These are phyloP conservation scores for Platanus orientalis DNA, from an alignment of 164 flowering plant species.

Conservation along the genomic window DNA sequence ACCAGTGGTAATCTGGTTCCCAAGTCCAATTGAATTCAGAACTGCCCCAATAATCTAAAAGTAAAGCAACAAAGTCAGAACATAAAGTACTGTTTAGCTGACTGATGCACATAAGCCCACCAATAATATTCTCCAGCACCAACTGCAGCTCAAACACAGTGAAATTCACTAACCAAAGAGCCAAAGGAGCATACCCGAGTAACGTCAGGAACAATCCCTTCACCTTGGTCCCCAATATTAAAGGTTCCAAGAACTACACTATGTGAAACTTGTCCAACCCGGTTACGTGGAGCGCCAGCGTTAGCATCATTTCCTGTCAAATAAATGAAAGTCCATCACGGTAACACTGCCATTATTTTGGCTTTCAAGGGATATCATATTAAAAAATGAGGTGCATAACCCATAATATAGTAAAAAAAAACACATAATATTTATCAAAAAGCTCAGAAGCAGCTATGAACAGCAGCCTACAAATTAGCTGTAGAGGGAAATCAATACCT, in stretches of 20 bases:
- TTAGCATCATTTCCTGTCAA: constrained; percentile 54
- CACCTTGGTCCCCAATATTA: constrained; percentile 84
- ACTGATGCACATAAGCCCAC: background rate
- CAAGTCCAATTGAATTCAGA: constrained; percentile 76
- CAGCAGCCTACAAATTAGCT: background rate
- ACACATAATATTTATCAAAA: background rate
- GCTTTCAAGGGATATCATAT: no score
- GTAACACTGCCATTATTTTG: background rate
- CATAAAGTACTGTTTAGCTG: background rate
- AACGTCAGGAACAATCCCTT: constrained; percentile 64
- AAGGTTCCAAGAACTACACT: constrained; percentile 89
- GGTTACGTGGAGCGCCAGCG: constrained; percentile 52
- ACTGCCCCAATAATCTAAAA: constrained; percentile 87
- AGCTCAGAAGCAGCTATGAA: background rate
- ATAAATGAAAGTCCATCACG: background rate
- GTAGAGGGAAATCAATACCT: no score
- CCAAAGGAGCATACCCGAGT: constrained; percentile 46
- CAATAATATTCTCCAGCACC: background rate
- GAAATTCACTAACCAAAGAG: background rate
- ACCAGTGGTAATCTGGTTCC: constrained; percentile 34
- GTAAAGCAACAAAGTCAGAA: constrained; percentile 1
- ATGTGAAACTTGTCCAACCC: constrained; percentile 80
- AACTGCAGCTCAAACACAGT: constrained; percentile 1
- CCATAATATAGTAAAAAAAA: background rate
- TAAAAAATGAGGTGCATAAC: no score